Percentiles rank a stretch among this genome's conserved stretches.
Conservation (phyloP, 176 grass and related monocot species). For the Bolboschoenus planiculmis region DNA sequence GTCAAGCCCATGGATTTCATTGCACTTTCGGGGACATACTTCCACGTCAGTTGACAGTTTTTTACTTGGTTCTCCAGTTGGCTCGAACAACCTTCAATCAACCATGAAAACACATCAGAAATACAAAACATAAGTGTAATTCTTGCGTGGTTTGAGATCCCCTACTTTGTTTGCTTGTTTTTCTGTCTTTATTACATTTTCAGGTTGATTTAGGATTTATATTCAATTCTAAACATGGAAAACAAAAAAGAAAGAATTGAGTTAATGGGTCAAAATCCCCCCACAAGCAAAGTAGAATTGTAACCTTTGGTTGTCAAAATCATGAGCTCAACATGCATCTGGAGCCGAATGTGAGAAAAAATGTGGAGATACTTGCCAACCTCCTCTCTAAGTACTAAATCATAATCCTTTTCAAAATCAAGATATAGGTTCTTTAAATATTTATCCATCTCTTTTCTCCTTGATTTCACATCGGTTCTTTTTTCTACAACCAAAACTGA, state of each 20-base stretch:
- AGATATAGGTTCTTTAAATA: constrained; percentile 52
- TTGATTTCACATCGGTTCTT: constrained; percentile 28
- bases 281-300: neutral
- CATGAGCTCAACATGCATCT: constrained; percentile 82
- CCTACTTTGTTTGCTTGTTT: neutral
- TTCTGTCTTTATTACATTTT: neutral
- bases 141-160: neutral
- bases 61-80: constrained; percentile 24
- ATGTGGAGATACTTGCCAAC: constrained; percentile 72
- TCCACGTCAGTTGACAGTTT: constrained; percentile 33
- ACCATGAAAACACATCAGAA: neutral
- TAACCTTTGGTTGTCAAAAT: constrained; percentile 63
- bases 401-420: constrained; percentile 6
- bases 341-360: constrained; percentile 86
- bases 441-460: constrained; percentile 63
- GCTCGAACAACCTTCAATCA: constrained; percentile 36
- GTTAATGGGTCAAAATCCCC: neutral
- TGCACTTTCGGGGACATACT: constrained; percentile 35
- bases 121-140: neutral
- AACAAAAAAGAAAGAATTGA: neutral
- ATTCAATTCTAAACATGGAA: neutral
- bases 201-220: neutral
- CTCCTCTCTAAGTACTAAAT: constrained; percentile 54
- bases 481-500: constrained; percentile 49
- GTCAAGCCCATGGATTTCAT: constrained; percentile 70